Conservation (phyloP, 192 early-diverging fungal genomes). For the Backusella parvicylindrica region DNA sequence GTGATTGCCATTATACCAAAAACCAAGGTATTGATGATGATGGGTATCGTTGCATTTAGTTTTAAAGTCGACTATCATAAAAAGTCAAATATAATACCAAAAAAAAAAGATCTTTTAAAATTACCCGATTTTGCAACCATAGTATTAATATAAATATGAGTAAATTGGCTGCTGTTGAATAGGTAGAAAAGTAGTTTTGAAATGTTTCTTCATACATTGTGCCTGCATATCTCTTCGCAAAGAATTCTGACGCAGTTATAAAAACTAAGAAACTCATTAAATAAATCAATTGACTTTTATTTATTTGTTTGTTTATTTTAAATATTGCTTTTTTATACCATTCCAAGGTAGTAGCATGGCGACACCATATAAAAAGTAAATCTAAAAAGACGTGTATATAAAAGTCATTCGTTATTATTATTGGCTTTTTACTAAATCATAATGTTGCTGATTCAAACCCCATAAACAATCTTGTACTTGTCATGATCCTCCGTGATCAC, state of each 20-base stretch:
- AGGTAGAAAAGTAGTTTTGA: slow-evolving; percentile 74
- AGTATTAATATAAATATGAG: slow-evolving; percentile 48
- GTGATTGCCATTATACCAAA: slow-evolving; percentile 52
- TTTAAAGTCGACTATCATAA: background rate
- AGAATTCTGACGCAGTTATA: slow-evolving; percentile 78
- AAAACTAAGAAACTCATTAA: too few relatives aligned
- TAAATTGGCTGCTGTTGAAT: slow-evolving; percentile 61
- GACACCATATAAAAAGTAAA: slow-evolving; percentile 73
- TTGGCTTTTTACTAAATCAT: too few relatives aligned
- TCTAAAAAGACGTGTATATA: slow-evolving; percentile 7
- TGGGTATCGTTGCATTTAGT: slow-evolving; percentile 22
- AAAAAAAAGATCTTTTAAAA: background rate
- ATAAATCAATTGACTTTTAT: background rate
- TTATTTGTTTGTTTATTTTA: background rate
- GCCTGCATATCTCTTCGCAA: slow-evolving; percentile 56
- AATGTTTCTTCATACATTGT: slow-evolving; percentile 60
- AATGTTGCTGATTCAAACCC: background rate
- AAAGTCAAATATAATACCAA: background rate
- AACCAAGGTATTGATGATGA: slow-evolving; percentile 52
- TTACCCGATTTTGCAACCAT: slow-evolving; percentile 48
- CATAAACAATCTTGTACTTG: slow-evolving; percentile 10
- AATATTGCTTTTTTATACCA: slow-evolving; percentile 33
- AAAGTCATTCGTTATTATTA: too few relatives aligned
- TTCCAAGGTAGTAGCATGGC: slow-evolving; percentile 81
- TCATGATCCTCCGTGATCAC: background rate